Evolutionary conservation across 441 rosid species (phyloP), one percentile per base, ranked within the genome.

Genomic region (California macrophylla): DNA sequence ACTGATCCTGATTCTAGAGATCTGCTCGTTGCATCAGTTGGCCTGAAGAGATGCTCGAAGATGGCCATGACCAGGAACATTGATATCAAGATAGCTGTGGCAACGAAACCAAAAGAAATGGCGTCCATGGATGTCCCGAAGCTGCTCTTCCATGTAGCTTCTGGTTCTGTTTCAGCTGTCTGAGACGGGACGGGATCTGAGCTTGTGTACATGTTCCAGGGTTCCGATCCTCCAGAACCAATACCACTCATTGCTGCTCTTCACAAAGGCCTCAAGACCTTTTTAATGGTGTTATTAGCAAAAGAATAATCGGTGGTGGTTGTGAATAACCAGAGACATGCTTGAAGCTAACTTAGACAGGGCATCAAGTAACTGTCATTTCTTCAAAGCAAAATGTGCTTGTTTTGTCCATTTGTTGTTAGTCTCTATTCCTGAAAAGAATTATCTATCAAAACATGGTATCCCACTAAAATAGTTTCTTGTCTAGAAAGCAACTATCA

Each of bases 31-130:
- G 75, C 70, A 24, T 70, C 80, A 28, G 81, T 83, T 18, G 83
- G 84, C 71, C 86, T 77, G 21, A 86, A 86, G 40, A 86, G 85
- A 81, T 88, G 91, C 66, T 88, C 93, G 2, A 86, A 88, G 68
- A 88, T 85, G 63, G 93, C 93, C 91, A 86, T 86, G 60, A 88
- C 74, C 42, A 88, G 84, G 71, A 88, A 88, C 87, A 88, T 78
- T 30, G 88, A 85, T 62, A 88, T 77, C 75, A 88, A 79, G 68
- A 88, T 85, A 25, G 93, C 93, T 1, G 93, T 86, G 10, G 93
- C 93, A 62, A 88, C 87, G 64, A 88, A 85, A 40, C 93, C 93
- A 12, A 84, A 88, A 13, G 93, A 86, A 10, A 88, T 79, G 1
- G 91, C 93, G 72, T 83, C 83, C 85, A 82, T 81, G 23, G 89